Base-by-base conservation (phyloP, 2,329 filamentous ascomycete genomes). In the Ploettnerulaceae sp. region DNA sequence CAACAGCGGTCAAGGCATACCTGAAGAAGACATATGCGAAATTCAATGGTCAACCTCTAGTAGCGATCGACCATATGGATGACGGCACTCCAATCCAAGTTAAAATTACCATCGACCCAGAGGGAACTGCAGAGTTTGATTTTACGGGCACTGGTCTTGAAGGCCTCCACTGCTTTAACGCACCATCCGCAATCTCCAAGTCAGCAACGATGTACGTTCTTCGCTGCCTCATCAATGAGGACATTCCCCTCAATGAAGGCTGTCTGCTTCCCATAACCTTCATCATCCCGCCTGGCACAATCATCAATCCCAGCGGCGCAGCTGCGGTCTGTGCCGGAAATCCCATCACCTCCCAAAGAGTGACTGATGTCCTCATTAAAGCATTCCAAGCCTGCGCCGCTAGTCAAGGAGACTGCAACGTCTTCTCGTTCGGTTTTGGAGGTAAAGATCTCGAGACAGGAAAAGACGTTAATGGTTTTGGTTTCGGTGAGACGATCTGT, bases 171-270 rank as follows among this genome's bases (percentile, higher is more conserved):
- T 88, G 87, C 58, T 81, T 82, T 66, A 91, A 91, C 60, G 85
- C 86, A 0, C 86, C 86, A 0, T 77, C 86, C 63, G 85, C 86
- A 2, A 85, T 91, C 34, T 89, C 84, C 0, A 87, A 85, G 66
- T 85, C 79, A 18, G 86, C 86, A 34, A 89, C 89, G 58, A 90
- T 91, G 61, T 93, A 91, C 71, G 86, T 82, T 55, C 71, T 93
- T 5, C 79, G 87, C 34, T 87, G 82, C 58, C 73, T 94, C 50
- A 87, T 93, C 59, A 80, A 77, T 34, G 78, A 86, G 49, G 85
- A 89, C 57, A 89, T 93, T n/a, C 88, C 87, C 0, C 75, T 93
- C 5, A 93, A 93, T 68, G 86, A 93, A 66, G 87, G 87, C 52
- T 93, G 86, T 55, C 70, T 93, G 2, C 77, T 77, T 5, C 86